Evolutionary conservation across 805 yeast species (phyloP).

Genomic region (Isabelozyma heimii): DNA sequence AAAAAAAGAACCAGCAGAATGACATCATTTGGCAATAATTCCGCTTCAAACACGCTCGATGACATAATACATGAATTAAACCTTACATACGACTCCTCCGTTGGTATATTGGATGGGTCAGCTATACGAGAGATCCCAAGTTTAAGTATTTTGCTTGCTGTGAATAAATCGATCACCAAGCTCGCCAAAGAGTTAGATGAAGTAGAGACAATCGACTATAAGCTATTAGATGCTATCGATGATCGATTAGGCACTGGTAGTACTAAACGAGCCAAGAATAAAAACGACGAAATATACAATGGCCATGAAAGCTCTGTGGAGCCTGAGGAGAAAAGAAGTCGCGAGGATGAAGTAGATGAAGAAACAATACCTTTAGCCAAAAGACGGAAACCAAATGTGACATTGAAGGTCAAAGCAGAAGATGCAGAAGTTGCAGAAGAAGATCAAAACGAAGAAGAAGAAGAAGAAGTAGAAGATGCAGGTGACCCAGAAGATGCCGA

Average conservation of each 20-base stretch:
- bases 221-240: constrained; percentile 18
- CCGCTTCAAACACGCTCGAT: constrained; percentile 44
- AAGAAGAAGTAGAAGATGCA: constrained; percentile 2
- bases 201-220: constrained; percentile 29
- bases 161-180: constrained; percentile 41
- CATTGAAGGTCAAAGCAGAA: neutral
- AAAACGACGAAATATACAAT: constrained; percentile 2
- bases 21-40: constrained; percentile 10
- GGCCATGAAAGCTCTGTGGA: neutral
- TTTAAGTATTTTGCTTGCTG: constrained; percentile 42
- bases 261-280: constrained; percentile 6
- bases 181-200: constrained; percentile 37
- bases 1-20: neutral
- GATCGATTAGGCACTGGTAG: constrained; percentile 4
- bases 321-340: neutral
- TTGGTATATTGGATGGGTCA: constrained; percentile 63
- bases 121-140: constrained; percentile 40
- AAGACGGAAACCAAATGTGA: constrained; percentile 3
- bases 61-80: constrained; percentile 52
- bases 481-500: constrained; percentile 3
- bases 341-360: constrained; percentile 6
- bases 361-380: constrained; percentile 6
- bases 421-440: constrained; percentile 2
- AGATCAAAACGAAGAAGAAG: constrained; percentile 1
- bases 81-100: constrained; percentile 54